Base-by-base conservation (phyloP, 345 rosid species). In the Aquilaria yunnanensis region DNA sequence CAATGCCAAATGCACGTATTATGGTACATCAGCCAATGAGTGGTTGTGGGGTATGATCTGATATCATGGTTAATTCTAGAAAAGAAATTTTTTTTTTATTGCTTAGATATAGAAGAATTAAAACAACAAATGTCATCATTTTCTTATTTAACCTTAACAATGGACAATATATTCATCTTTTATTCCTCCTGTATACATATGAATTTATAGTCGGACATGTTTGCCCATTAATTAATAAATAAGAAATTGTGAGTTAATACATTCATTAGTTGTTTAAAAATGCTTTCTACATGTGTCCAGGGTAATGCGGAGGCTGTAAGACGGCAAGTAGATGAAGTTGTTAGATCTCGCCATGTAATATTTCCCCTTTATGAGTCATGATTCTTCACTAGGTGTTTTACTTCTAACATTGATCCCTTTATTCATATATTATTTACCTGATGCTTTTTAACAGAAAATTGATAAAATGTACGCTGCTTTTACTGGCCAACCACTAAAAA, bases 21-120 rank as follows among this genome's bases (percentile, higher is more conserved):
- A 90, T 94, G 97, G 77, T 90, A 56, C 95, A 90, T 78, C 99
- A 94, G 73, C 96, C 96, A 1, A 96, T 83, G 69, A 81, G 90
- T 68, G 95, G 96, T 62, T 88, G 95, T 61, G 96, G 96, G 83
- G 96, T 90, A 80, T 71, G 85, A 47, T 49, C 57, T 61, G 7
- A 41, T 14, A 68, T 62, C 51, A 67, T 56, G 14, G 30, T 56
- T 14, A 9, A 50, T 13, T 48, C 23, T 23, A 62, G 57, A 23
- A 47, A 65, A 63, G 59, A 63, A 16, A 46, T 12, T 16, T 43
- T 29, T 14, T 23, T 60, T 32, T 37, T 37, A 37, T 37, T 37
- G 8, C 43, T 9, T 4, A 9, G 43, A 37, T 37, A 37, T 37
- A 37, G 43, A 37, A 37, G 43, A 37, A 23, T 37, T 9, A 37